phyloP scores from a whole-genome alignment of 2,329 filamentous ascomycete genomes.

The Calonectria henricotiae region DNA sequence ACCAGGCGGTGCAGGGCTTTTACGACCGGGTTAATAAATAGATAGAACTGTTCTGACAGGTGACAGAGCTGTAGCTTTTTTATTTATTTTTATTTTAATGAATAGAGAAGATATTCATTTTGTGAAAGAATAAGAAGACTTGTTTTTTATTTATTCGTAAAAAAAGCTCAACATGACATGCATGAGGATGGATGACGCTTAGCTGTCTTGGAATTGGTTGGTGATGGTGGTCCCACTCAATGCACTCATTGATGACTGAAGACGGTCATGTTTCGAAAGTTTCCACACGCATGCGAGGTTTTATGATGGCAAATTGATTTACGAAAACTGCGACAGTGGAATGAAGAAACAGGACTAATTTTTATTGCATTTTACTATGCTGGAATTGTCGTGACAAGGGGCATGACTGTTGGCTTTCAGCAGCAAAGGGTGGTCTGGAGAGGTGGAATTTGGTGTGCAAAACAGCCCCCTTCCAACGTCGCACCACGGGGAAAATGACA shows the following conservation, averaged over 20 bases:
- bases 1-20: conserved; percentile 67
- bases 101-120: neutral
- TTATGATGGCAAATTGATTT: neutral
- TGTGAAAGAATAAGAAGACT: neutral
- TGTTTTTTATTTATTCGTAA: too few relatives aligned
- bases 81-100: neutral
- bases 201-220: neutral
- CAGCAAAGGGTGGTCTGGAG: neutral
- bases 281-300: neutral
- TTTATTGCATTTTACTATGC: neutral
- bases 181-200: neutral
- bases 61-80: neutral
- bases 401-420: neutral
- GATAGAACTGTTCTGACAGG: neutral
- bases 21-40: conserved; percentile 53
- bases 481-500: neutral
- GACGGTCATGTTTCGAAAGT: conserved; percentile 3
- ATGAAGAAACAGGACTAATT: neutral
- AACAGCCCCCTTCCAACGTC: conserved; percentile 1
- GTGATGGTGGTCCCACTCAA: neutral
- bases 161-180: neutral
- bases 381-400: too few relatives aligned
- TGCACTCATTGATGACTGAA: neutral
- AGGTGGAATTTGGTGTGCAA: neutral
- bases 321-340: neutral